These are phyloP conservation scores for Withania somnifera DNA, from an alignment of 305 asterid genomes.

Conservation along the genomic window DNA sequence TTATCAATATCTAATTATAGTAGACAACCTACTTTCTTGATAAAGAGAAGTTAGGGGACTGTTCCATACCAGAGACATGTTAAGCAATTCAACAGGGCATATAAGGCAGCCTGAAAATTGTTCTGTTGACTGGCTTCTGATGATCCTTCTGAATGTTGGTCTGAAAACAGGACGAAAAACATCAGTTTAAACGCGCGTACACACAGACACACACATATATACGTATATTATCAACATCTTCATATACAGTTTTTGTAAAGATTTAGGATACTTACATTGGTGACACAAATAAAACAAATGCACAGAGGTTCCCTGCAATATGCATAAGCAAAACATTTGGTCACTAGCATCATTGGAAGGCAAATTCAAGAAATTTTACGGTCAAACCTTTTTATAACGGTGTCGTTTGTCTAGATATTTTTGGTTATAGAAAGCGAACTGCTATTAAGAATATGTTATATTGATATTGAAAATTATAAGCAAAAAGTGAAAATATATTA, in stretches of 20 bases:
- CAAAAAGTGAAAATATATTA: too few species aligned
- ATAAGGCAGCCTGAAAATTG: slow-evolving; percentile 71
- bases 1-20: too few species aligned
- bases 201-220: background rate
- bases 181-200: background rate
- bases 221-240: background rate
- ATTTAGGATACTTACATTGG: slow-evolving; percentile 50
- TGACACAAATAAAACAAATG: slow-evolving; percentile 61
- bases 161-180: slow-evolving; percentile 17
- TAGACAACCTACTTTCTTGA: too few species aligned
- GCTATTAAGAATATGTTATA: too few species aligned
- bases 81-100: slow-evolving; percentile 64
- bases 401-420: background rate
- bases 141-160: slow-evolving; percentile 69
- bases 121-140: slow-evolving; percentile 55
- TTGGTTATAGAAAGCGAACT: too few species aligned
- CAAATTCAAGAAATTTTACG: background rate
- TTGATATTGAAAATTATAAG: too few species aligned
- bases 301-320: slow-evolving; percentile 67
- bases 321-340: background rate
- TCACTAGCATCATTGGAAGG: background rate
- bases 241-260: background rate
- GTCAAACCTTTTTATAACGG: too few species aligned
- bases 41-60: too few species aligned
- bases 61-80: slow-evolving; percentile 81